Evolutionary conservation across 495 filamentous ascomycete species (phyloP), one percentile per base, ranked within the genome.

Genomic region (Elaphomyces granulatus): DNA sequence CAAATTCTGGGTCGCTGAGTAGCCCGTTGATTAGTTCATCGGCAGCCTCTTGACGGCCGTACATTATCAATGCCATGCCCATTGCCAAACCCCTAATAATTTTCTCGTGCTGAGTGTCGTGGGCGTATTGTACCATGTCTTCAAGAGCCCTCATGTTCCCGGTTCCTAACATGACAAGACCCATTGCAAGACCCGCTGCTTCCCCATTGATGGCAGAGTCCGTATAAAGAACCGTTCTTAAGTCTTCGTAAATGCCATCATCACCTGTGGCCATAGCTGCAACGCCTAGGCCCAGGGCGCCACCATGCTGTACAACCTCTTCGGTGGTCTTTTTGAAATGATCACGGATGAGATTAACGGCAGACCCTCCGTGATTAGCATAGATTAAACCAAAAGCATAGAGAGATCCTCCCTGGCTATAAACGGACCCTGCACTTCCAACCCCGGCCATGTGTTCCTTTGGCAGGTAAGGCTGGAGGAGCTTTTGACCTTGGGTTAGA

Each of bases 41-140:
- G 4, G 90, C 92, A 38, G 78, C 81, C 54, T 96, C 92, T 60
- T 96, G 87, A 32, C 84, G 80, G 20, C 82, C 86, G 49, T 88
- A 96, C 88, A 95, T 99, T 63, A 96, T 94, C 43, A 99, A 66
- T 26, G 92, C 86, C 84, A 99, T 96, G 43, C 92, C 92, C 45
- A 99, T 70, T 14, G 87, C 87, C 38, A 93, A 70, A 48, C 92
- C 92, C 35, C 92, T 85, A 15, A 96, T 86, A 39, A 94, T 96
- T 73, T 99, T 99, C 63, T 96, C 92, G 59, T 99, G 92, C 38
- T 88, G 84, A 0, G 92, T 99, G 26, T 99, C 92, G 53, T 94
- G 92, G 3, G 92, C 85, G 51, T 99, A 99, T 42, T 84, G 81
- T 36, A 95, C 86, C 86, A 99, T 92, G 41, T 90, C 84, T 58